phyloP scores from a whole-genome alignment of 345 rosid species.

The Populus davidiana region DNA sequence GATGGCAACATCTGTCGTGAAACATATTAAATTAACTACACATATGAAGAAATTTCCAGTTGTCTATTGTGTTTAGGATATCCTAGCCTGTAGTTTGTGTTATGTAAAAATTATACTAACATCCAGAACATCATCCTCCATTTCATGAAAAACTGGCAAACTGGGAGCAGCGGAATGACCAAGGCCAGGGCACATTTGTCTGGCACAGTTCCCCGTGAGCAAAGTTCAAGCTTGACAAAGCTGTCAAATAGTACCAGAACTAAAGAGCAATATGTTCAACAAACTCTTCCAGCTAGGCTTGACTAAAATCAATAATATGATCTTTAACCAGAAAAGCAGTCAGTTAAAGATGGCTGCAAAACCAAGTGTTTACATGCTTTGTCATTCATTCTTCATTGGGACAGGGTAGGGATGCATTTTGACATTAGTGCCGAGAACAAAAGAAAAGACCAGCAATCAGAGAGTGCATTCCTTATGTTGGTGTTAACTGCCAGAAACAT shows the following conservation, averaged over 20 bases:
- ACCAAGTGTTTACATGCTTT: too few relatives aligned
- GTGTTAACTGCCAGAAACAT: background rate
- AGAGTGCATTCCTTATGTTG: background rate
- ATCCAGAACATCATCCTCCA: background rate
- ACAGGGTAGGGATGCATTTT: too few relatives aligned
- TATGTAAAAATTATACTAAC: background rate
- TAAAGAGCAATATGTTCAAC: background rate
- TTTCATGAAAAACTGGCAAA: background rate
- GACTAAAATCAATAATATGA: too few relatives aligned
- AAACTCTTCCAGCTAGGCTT: background rate
- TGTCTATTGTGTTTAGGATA: background rate
- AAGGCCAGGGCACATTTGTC: too few relatives aligned
- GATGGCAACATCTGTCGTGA: background rate
- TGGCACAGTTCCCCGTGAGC: background rate
- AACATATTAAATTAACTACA: background rate
- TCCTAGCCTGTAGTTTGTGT: background rate
- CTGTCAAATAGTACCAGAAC: background rate
- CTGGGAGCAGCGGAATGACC: background rate
- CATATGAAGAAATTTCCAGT: background rate
- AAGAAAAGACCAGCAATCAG: too few relatives aligned
- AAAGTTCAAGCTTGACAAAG: background rate
- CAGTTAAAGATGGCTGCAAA: too few relatives aligned
- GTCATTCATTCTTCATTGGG: too few relatives aligned
- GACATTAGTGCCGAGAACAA: too few relatives aligned
- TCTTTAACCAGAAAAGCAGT: background rate